Base-by-base conservation (phyloP, 306 rosid genomes). In the Adenanthera pavonina region DNA sequence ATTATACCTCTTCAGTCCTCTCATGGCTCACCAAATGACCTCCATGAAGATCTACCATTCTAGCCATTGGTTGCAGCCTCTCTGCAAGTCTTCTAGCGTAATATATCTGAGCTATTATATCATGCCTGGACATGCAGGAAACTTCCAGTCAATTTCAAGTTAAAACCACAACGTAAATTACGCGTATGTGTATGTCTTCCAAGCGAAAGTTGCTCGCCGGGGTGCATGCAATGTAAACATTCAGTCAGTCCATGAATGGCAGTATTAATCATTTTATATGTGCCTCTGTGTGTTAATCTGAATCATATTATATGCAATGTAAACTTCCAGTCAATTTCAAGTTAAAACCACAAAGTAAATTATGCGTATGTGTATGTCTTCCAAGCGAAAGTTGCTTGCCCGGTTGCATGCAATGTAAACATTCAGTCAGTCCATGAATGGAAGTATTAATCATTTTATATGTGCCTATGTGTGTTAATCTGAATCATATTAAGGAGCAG, bases 1-100 rank as follows among this genome's bases (percentile, higher is more conserved):
- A 54, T n/a, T 78, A 75, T 84, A 92, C 97, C 99, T 93, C 99
- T 84, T 90, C 94, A 0, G 90, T 80, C 84, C 92, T 92, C 85
- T 96, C 99, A 5, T 92, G 97, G 78, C 99, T 92, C 80, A 96
- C 99, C 75, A 96, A 84, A 88, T 96, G 99, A 74, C 97, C 99
- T 80, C 99, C 99, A 38, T 81, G 97, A 76, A 96, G 98, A 70
- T 93, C 97, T 51, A 93, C 91, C 97, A 96, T 90, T 88, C 97
- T 87, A 54, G 98, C 98, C 80, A 87, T 85, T 60, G 99, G 97
- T 46, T 93, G 81, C 72, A 96, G 84, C 83, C 89, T 96, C 84
- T 89, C 87, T 7, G 97, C 94, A 86, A 96, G 89, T 89, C 88
- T 91, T 85, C 87, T 86, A 43, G 94, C 99, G 75, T 93, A 36